Evolutionary conservation across 768 basidiomycete species (phyloP), one percentile per base, ranked within the genome.

Genomic region (button mushroom (Agaricus bisporus)): DNA sequence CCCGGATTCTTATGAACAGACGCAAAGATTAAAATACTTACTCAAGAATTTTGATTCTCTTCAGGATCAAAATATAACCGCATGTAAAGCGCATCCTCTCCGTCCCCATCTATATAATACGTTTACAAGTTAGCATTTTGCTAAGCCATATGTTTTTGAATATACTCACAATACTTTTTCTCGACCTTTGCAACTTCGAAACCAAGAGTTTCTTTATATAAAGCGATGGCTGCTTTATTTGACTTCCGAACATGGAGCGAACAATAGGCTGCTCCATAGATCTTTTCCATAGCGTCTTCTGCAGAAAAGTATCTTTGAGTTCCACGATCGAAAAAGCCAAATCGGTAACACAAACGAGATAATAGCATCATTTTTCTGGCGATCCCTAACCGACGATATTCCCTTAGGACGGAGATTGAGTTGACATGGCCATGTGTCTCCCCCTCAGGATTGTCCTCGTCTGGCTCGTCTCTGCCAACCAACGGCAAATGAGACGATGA

Each of bases 281-380:
- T 78, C 1, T 81, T 80, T 12, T 81, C 76, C 95, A 98, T 98
- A 1, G 95, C 91, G 57, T 91, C 84, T 68, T 98, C 95, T 95
- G 63, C 22, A 41, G n/a, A 35, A 29, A 39, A 18, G 49, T 22
- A 37, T 14, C 15, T 32, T 22, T 26, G 36, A 15, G 22, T 17
- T 46, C 10, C 20, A 11, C 18, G 43, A 48, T 18, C 29, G 26
- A 38, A 18, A 18, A 41, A 42, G 18, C 32, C 32, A 41, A 44
- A 29, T 29, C 14, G 53, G 18, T 18, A 37, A 41, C 39, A 71
- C 93, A 60, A 62, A 97, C 94, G 95, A 46, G 91, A 91, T 36
- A 91, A 85, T 17, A 91, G 61, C 95, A 98, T 98, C 26, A 98
- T 73, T 64, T 91, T 91, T 71, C 94, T 95, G 14, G 95, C 95